Evolutionary conservation across 495 filamentous ascomycete genomes (phyloP).

Genomic region (Penicillium bovifimosum): DNA sequence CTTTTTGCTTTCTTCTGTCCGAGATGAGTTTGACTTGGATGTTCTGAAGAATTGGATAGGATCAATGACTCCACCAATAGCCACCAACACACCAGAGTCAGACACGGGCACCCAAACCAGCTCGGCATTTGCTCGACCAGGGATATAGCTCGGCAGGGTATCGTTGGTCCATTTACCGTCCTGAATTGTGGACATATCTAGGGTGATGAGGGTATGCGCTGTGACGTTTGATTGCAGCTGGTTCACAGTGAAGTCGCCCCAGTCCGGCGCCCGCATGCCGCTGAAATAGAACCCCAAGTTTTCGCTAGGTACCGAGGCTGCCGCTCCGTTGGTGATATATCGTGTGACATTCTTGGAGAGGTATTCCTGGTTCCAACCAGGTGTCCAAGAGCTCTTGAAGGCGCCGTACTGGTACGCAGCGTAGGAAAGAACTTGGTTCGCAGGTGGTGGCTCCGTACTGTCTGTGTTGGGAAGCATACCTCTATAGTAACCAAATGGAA

Average conservation of each 20-base stretch:
- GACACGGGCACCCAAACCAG: conserved; percentile 67
- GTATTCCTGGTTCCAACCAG: conserved; percentile 30
- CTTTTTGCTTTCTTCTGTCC: conserved; percentile 42
- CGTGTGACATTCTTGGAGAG: conserved; percentile 48
- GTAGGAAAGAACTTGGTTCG: conserved; percentile 31
- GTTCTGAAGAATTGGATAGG: conserved; percentile 33
- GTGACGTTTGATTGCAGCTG: conserved; percentile 27
- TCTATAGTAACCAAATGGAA: neutral
- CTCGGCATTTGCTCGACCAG: conserved; percentile 56
- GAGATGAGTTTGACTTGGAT: conserved; percentile 20
- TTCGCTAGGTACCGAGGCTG: conserved; percentile 62
- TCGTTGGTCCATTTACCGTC: conserved; percentile 50
- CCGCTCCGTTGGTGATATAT: conserved; percentile 60
- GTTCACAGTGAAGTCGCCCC: conserved; percentile 40
- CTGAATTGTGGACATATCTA: conserved; percentile 52
- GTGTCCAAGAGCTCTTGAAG: conserved; percentile 30
- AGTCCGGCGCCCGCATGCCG: conserved; percentile 47
- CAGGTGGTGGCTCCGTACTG: neutral
- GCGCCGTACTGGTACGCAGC: conserved; percentile 46
- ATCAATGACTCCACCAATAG: conserved; percentile 60
- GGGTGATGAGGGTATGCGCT: conserved; percentile 48
- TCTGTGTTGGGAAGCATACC: conserved; percentile 2
- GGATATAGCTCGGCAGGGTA: conserved; percentile 46
- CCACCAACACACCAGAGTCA: conserved; percentile 55
- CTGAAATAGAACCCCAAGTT: conserved; percentile 69